Evolutionary conservation across 73 alveolate genomes (phyloP).

Genomic region (Paramecium tetraurelia): DNA sequence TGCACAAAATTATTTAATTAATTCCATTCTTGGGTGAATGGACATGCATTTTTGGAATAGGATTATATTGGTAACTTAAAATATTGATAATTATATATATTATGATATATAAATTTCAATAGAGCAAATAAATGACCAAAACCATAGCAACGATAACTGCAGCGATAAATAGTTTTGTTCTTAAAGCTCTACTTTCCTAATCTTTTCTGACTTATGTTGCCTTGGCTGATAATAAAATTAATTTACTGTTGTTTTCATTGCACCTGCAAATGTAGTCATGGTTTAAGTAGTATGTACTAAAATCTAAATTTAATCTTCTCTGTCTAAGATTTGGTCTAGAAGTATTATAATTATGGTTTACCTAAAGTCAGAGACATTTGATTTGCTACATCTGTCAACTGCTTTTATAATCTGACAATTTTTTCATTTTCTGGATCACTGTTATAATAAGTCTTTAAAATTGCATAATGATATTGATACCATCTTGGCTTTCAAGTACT

Average conservation of each 20-base stretch:
- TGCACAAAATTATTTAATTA: conserved; percentile 84
- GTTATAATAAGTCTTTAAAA: not conserved
- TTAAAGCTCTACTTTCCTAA: conserved; percentile 9
- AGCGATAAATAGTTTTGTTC: conserved; percentile 17
- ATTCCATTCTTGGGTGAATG: conserved; percentile 94
- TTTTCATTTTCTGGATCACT: conserved; percentile 42
- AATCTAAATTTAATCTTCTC: conserved; percentile 25
- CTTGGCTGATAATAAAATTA: not conserved
- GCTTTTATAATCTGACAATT: not conserved
- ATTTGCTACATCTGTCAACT: not conserved
- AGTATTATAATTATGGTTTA: not conserved
- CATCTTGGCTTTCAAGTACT: not conserved
- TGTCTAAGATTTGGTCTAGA: not conserved
- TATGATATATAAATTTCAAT: not conserved
- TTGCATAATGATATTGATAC: not conserved
- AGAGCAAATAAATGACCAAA: conserved; percentile 19
- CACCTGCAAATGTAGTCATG: not conserved
- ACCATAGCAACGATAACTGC: conserved; percentile 17
- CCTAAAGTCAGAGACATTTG: conserved; percentile 2
- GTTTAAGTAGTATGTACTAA: conserved; percentile 24
- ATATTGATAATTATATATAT: conserved; percentile 1
- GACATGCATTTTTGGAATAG: conserved; percentile 74
- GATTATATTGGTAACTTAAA: conserved; percentile 75
- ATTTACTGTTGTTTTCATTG: not conserved
- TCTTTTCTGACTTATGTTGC: conserved; percentile 28